Base-by-base conservation (phyloP, 2,329 filamentous ascomycete species). In the Zasmidium citrigriseum region DNA sequence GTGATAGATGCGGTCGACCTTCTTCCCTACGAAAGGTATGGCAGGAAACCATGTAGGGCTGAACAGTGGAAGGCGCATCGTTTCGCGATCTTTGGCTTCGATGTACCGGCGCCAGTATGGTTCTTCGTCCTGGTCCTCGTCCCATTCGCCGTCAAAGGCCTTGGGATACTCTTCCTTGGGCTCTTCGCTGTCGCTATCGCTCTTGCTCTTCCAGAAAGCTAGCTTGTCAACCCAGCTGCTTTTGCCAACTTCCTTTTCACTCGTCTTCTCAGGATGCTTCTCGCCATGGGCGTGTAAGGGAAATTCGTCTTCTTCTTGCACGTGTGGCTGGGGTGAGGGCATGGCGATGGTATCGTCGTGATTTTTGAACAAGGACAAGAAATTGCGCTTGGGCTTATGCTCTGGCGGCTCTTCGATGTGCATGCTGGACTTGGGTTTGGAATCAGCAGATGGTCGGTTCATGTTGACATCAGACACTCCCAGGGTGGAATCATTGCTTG, bases 1-100 rank as follows among this genome's bases (percentile, higher is more conserved):
- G 79, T 93, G 89, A 70, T 96, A 92, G 64, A 99, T 98, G 0
- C 89, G 93, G 72, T 99, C 95, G 1, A 97, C 93, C 75, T 98
- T 97, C 72, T 91, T 88, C 54, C 90, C 92, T 51, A 96, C 74
- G 1, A 92, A 76, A 4, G 89, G 91, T n/a, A 96, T 72, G 0
- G 86, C 85, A 2, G 89, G 89, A 72, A 96, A 86, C 88, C 89
- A 97, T 41, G 75, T 75, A 68, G 77, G 76, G 14, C 78, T 78
- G 64, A 86, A 83, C 2, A 83, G 76, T 0, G 91, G 86, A 10
- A 97, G 77, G 48, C 88, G 86, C 77, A 96, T 92, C 0, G 90
- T 96, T 18, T 93, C 91, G 38, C 95, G 88, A 61, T 97, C 87
- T 57, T 89, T 92, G 58, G 86, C 84, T 69, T 86, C 88, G 52